Base-by-base conservation (phyloP, 352 stramenopile genomes). In the Pythium oligandrum region DNA sequence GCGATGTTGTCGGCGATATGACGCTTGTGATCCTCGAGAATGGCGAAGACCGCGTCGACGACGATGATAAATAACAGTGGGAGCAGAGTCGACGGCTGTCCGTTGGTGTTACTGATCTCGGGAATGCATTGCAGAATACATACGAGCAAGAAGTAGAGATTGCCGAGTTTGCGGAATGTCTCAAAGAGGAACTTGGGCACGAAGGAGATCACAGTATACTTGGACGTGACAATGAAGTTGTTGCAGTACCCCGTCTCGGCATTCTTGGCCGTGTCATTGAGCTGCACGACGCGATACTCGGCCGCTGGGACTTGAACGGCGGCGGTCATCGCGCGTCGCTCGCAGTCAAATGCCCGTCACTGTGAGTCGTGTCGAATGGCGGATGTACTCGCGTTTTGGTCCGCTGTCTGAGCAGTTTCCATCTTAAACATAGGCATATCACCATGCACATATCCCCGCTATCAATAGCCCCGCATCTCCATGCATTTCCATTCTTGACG, bases 81-180 rank as follows among this genome's bases (percentile, higher is more conserved):
- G 1, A 83, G 74, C n/a, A 96, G 61, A 31, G 89, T 96, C 2
- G 90, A 90, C 6, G 90, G 88, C 36, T 90, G 75, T 8, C 83
- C 81, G 37, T 75, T 75, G 6, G 91, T 97, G 69, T 97, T 97
- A 53, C 83, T 96, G 70, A 98, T 96, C 35, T 77, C 53, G 30
- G 84, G 84, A 58, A 97, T 91, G 40, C 75, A 88, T 47, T 96
- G 85, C 48, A 93, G 64, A 33, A 86, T 88, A 33, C 83, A 93
- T 57, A 98, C 90, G 48, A 93, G 40, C 17, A 98, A 71, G 61
- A 98, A 98, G 70, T 98, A 98, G 43, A 96, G 63, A 40, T 98
- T 98, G 34, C 90, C 91, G 39, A 97, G 74, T 63, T 96, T 96
- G 31, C 81, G 81, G 59, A 93, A 93, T 36, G 75, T 88, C 66